Evolutionary conservation across 129 eudicot genomes (phyloP).

Genomic region (Saussurea involucrata): DNA sequence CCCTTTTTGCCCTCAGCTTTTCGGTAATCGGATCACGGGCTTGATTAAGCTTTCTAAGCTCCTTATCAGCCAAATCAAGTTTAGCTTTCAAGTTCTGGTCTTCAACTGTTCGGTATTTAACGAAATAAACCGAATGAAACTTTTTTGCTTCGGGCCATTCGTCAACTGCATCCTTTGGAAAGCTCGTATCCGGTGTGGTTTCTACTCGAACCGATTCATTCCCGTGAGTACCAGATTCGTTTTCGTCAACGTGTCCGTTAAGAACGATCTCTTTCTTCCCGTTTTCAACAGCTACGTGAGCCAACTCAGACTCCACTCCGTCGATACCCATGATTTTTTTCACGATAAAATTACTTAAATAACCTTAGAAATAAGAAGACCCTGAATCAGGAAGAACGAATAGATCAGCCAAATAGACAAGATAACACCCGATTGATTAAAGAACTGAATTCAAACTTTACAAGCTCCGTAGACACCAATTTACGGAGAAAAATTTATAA

Average conservation of each 20-base stretch:
- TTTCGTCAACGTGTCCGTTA: constrained; percentile 26
- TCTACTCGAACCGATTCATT: constrained; percentile 42
- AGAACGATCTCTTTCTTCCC: constrained; percentile 38
- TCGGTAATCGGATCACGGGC: constrained; percentile 49
- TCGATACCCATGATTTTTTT: constrained; percentile 58
- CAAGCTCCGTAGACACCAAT: constrained; percentile 3
- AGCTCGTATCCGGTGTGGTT: constrained; percentile 35
- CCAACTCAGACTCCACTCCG: constrained; percentile 54
- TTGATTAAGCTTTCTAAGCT: constrained; percentile 54
- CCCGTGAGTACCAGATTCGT: constrained; percentile 54
- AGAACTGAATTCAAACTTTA: constrained; percentile 8
- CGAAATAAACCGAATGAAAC: constrained; percentile 56
- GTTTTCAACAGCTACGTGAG: constrained; percentile 47
- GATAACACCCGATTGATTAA: not conserved
- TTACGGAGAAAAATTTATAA: not conserved
- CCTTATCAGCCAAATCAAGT: constrained; percentile 70
- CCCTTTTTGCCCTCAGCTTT: constrained; percentile 66
- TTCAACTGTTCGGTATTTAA: constrained; percentile 64
- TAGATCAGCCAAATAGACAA: constrained; percentile 2
- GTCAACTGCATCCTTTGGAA: constrained; percentile 77
- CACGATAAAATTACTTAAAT: not conserved
- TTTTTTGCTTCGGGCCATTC: constrained; percentile 84
- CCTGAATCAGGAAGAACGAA: constrained; percentile 27
- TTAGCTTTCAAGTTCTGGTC: constrained; percentile 69
- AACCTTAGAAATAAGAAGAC: constrained; percentile 22